Evolutionary conservation across 495 filamentous ascomycete species (phyloP), one percentile per base, ranked within the genome.

Genomic region (Thermothielavioides terrestris): DNA sequence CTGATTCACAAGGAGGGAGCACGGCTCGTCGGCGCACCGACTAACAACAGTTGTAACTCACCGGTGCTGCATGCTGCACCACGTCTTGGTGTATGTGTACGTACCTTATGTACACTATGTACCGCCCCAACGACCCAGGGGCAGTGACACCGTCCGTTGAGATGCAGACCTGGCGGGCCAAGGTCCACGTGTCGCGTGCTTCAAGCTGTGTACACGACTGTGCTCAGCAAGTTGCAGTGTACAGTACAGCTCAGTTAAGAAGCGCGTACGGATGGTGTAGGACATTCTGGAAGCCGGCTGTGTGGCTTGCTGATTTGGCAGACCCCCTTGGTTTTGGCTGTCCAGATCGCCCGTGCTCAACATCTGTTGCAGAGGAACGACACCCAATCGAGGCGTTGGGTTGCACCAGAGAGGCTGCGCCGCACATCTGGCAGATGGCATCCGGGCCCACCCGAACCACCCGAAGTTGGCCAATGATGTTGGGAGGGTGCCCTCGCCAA

Each of bases 351-450:
- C 2, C 28, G 8, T 8, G 17, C 20, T n/a, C 17, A 1, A n/a
- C n/a, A n/a, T n/a, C n/a, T n/a, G n/a, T n/a, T 45, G 18, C 30
- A n/a, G 42, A 2, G n/a, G 41, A 1, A 25, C n/a, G 11, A 17
- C 6, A n/a, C 21, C 34, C 45, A 48, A 48, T 48, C 35, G 39
- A 0, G 26, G 35, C 18, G 26, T 22, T 15, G 5, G 1, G 35
- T 40, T 12, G 45, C 27, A 32, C 18, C 23, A 23, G n/a, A 41
- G 27, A 23, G 18, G 27, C 46, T 49, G 46, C 41, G 46, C 46
- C 46, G 26, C 50, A 15, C 42, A 42, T 47, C 50, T 41, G 42
- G 27, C 21, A 34, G 42, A 18, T 25, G 18, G 34, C 28, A 6
- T n/a, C 12, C 9, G 30, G 25, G 32, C 31, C 30, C 38, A n/a